Percentiles rank a stretch among this genome's conserved stretches.
Evolutionary conservation across 106 monocot genomes (phyloP).

Genomic region (Dioscorea alata): DNA sequence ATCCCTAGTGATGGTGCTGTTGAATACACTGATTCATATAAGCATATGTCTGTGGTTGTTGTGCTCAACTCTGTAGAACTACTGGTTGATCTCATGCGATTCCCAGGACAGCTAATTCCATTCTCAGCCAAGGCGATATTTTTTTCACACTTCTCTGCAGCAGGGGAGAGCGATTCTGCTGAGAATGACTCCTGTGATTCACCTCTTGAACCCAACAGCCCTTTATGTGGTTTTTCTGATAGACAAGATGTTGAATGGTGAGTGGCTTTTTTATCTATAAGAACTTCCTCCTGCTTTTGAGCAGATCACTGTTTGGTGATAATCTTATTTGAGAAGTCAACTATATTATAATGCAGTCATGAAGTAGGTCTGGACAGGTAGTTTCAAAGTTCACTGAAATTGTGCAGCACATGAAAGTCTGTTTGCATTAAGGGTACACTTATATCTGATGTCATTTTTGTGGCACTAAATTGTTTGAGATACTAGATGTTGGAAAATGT

Average conservation of each 20-base stretch:
- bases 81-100: conserved; percentile 98
- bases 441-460: too few relatives aligned
- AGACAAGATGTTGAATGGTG: conserved; percentile 65
- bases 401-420: too few relatives aligned
- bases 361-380: too few relatives aligned
- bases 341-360: too few relatives aligned
- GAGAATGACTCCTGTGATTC: conserved; percentile 99
- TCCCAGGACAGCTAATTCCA: conserved; percentile 94
- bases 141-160: conserved; percentile 77
- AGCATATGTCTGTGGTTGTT: conserved; percentile 93
- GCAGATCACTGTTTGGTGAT: too few relatives aligned
- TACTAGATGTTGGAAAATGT: too few relatives aligned
- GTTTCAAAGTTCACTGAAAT: too few relatives aligned
- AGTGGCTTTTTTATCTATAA: not conserved
- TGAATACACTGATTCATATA: conserved; percentile 74
- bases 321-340: too few relatives aligned
- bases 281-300: too few relatives aligned
- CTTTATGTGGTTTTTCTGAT: conserved; percentile 71
- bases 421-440: too few relatives aligned
- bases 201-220: conserved; percentile 98
- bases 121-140: conserved; percentile 85
- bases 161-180: conserved; percentile 95
- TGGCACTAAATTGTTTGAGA: too few relatives aligned
- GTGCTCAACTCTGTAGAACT: conserved; percentile 69
- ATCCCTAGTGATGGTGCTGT: conserved; percentile 72